A percentile compares a stretch with the other conserved stretches of the same genome.
phyloP scores from a whole-genome alignment of 768 basidiomycete species.

The Auricularia cornea region DNA sequence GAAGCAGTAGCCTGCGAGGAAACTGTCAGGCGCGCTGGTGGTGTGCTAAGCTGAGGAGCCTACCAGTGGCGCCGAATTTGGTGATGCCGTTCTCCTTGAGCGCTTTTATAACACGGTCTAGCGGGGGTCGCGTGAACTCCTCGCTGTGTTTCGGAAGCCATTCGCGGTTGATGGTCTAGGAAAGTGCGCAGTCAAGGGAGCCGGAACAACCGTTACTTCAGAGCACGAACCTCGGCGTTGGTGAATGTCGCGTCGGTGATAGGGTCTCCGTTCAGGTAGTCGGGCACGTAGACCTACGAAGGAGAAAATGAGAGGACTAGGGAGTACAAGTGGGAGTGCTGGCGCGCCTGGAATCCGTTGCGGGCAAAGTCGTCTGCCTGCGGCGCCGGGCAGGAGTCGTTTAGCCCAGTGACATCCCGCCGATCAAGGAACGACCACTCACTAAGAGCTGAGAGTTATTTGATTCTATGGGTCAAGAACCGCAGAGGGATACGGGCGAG shows the following conservation, averaged over 20 bases:
- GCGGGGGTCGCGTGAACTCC: conserved; percentile 3
- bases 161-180: conserved; percentile 1
- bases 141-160: conserved; percentile 2
- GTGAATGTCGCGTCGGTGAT: neutral
- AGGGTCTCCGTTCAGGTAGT: conserved; percentile 6
- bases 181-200: no score
- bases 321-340: no score
- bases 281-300: conserved; percentile 4
- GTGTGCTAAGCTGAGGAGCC: conserved; percentile 6
- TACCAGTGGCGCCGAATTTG: conserved; percentile 5
- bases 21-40: no score
- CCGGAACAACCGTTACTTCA: no score
- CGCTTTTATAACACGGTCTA: conserved; percentile 4
- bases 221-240: neutral
- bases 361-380: conserved; percentile 9
- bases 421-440: no score
- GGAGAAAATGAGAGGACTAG: no score
- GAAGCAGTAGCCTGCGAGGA: neutral
- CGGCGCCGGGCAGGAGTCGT: neutral
- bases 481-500: no score
- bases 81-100: conserved; percentile 7
- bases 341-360: conserved; percentile 9
- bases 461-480: no score
- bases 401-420: no score
- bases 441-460: no score